Evolutionary conservation across 2,329 filamentous ascomycete genomes (phyloP).

Genomic region (Nothopassalora personata): DNA sequence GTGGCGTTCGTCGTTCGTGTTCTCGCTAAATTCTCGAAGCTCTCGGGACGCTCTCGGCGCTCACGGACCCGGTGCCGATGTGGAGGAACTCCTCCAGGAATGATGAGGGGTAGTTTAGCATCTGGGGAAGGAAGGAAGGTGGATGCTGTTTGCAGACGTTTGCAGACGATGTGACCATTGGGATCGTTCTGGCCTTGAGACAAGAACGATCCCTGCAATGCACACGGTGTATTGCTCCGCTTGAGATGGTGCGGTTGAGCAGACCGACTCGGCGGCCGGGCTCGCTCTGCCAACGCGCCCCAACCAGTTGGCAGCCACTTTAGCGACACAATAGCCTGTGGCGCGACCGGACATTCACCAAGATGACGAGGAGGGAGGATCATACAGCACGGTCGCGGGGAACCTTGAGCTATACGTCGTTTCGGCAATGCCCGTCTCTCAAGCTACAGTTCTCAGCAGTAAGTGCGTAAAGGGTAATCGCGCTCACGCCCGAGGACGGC

Average conservation of each 20-base stretch:
- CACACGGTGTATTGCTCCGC: not conserved
- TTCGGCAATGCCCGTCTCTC: not conserved
- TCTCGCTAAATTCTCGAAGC: not conserved
- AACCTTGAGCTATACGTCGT: slow-evolving; percentile 1
- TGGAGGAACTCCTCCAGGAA: not conserved
- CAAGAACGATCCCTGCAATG: not conserved
- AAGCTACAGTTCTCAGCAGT: not conserved
- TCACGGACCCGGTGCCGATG: not conserved
- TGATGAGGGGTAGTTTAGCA: not conserved
- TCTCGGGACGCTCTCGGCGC: not conserved
- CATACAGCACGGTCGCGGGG: not conserved
- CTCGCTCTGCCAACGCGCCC: not conserved
- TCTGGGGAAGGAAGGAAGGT: not conserved
- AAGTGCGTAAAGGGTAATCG: not conserved
- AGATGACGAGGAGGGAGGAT: not conserved
- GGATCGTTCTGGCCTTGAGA: not conserved
- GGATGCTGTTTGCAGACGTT: not conserved
- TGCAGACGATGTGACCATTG: not conserved
- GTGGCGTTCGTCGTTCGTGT: not conserved
- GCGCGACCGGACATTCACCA: not conserved
- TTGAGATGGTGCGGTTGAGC: not conserved
- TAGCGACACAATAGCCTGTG: not conserved
- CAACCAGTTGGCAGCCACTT: not conserved
- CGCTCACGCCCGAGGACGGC: not conserved
- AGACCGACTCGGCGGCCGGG: not conserved